A percentile compares a stretch with the other conserved stretches of the same genome.
Evolutionary conservation across 2,329 filamentous ascomycete genomes (phyloP).

Genomic region (Aureobasidium subglaciale): DNA sequence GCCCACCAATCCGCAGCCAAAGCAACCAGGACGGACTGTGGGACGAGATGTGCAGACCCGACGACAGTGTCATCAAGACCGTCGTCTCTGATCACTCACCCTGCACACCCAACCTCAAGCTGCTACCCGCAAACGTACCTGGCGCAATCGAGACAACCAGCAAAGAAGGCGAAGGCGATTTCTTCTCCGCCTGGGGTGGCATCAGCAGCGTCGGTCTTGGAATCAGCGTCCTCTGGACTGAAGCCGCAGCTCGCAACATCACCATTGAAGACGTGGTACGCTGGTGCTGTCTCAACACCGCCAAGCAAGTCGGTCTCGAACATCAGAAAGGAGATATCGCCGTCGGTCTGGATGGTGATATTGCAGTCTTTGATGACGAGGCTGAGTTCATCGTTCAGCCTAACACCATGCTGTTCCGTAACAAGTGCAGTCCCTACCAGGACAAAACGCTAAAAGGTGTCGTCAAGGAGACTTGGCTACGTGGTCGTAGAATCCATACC

Average conservation of each 20-base stretch:
- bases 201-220: slow-evolving; percentile 92
- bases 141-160: slow-evolving; percentile 28
- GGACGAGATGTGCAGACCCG: slow-evolving; percentile 60
- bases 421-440: slow-evolving; percentile 87
- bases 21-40: slow-evolving; percentile 80
- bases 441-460: slow-evolving; percentile 69
- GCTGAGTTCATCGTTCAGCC: slow-evolving; percentile 60
- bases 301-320: slow-evolving; percentile 76
- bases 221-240: slow-evolving; percentile 81
- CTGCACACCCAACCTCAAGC: slow-evolving; percentile 89
- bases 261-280: slow-evolving; percentile 71
- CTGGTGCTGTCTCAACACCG: slow-evolving; percentile 81
- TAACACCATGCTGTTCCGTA: slow-evolving; percentile 90
- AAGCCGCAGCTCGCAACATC: slow-evolving; percentile 49
- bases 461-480: slow-evolving; percentile 78
- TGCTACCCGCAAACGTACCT: slow-evolving; percentile 66
- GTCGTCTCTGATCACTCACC: slow-evolving; percentile 94
- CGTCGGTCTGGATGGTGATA: slow-evolving; percentile 79
- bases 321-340: slow-evolving; percentile 73
- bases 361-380: slow-evolving; percentile 87
- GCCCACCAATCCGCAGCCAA: slow-evolving; percentile 77
- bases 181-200: slow-evolving; percentile 94
- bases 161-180: slow-evolving; percentile 59
- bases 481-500: slow-evolving; percentile 67
- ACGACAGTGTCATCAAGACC: slow-evolving; percentile 78